phyloP scores from a whole-genome alignment of 2,329 filamentous ascomycete genomes.

The Purpureocillium takamizusanense region DNA sequence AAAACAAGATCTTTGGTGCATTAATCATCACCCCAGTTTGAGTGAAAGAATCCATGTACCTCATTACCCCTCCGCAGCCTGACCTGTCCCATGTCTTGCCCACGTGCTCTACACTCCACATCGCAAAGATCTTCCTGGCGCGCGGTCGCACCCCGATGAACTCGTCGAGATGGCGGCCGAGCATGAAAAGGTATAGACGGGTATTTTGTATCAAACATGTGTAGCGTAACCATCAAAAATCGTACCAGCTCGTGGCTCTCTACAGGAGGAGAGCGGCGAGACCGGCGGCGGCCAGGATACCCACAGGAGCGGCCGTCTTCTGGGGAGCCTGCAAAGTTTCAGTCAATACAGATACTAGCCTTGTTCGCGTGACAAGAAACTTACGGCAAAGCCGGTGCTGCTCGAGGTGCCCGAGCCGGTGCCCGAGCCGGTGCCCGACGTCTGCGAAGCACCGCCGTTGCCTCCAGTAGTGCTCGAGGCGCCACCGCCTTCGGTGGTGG shows the following conservation, averaged over 20 bases:
- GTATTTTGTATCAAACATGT: conserved; percentile 35
- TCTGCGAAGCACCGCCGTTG: not conserved
- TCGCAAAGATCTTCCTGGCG: conserved; percentile 16
- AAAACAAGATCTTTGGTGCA: conserved; percentile 10
- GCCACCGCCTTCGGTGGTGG: not conserved
- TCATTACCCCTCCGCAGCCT: conserved; percentile 22
- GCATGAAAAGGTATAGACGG: conserved; percentile 21
- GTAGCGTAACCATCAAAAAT: conserved; percentile 20
- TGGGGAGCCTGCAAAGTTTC: conserved; percentile 27
- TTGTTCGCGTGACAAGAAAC: conserved; percentile 5
- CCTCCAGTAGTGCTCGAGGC: not conserved
- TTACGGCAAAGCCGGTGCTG: conserved; percentile 16
- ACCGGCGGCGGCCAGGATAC: conserved; percentile 39
- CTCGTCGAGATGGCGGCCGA: conserved; percentile 14
- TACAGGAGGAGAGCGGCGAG: conserved; percentile 40
- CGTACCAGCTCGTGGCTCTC: conserved; percentile 11
- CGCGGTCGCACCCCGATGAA: conserved; percentile 11
- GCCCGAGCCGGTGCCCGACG: not conserved
- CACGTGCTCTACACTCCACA: conserved; percentile 16
- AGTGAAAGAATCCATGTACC: conserved; percentile 24
- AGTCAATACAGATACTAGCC: no score
- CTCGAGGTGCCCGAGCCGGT: not conserved
- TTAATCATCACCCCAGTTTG: conserved; percentile 22
- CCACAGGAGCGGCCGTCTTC: conserved; percentile 35
- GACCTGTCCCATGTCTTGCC: conserved; percentile 18